Percentiles rank a stretch among this genome's conserved stretches.
These are phyloP conservation scores for Alternaria brassicae DNA, from an alignment of 2,329 filamentous ascomycete species.

Conservation along the genomic window DNA sequence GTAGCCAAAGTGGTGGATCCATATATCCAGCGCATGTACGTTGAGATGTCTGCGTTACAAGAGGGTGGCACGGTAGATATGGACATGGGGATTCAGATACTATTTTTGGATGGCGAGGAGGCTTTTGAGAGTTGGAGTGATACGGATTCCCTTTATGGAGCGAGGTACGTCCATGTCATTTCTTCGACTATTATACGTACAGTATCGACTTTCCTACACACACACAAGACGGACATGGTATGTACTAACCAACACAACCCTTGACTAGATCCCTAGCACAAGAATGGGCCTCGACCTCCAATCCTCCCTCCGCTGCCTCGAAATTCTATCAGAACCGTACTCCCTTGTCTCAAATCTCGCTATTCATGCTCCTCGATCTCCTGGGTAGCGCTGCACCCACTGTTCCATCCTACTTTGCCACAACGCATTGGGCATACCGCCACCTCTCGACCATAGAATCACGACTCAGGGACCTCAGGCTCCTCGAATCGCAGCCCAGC, in stretches of 20 bases:
- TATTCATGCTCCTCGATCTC: slow-evolving; percentile 92
- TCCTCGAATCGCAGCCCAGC: slow-evolving; percentile 68
- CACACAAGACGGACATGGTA: neutral
- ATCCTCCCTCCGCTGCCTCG: slow-evolving; percentile 69
- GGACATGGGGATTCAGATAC: slow-evolving; percentile 83
- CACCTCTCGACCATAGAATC: slow-evolving; percentile 76
- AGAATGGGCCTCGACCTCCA: slow-evolving; percentile 74
- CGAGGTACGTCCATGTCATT: slow-evolving; percentile 63
- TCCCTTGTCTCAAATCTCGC: slow-evolving; percentile 77
- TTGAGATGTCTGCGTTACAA: slow-evolving; percentile 64
- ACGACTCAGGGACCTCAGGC: slow-evolving; percentile 70
- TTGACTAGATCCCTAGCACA: slow-evolving; percentile 72
- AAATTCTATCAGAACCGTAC: slow-evolving; percentile 68
- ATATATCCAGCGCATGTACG: slow-evolving; percentile 83
- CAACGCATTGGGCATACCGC: slow-evolving; percentile 92
- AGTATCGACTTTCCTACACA: too few species aligned
- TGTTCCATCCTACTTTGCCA: slow-evolving; percentile 85
- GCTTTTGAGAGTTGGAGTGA: slow-evolving; percentile 83
- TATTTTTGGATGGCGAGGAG: slow-evolving; percentile 93
- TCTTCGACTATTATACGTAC: neutral
- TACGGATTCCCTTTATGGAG: slow-evolving; percentile 86
- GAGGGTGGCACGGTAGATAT: slow-evolving; percentile 70
- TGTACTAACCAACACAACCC: neutral
- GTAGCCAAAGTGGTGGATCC: slow-evolving; percentile 79
- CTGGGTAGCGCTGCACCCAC: slow-evolving; percentile 73